A percentile compares a stretch with the other conserved stretches of the same genome.
Conservation (phyloP, 164 flowering plant genomes). For the Aristolochia fimbriata region DNA sequence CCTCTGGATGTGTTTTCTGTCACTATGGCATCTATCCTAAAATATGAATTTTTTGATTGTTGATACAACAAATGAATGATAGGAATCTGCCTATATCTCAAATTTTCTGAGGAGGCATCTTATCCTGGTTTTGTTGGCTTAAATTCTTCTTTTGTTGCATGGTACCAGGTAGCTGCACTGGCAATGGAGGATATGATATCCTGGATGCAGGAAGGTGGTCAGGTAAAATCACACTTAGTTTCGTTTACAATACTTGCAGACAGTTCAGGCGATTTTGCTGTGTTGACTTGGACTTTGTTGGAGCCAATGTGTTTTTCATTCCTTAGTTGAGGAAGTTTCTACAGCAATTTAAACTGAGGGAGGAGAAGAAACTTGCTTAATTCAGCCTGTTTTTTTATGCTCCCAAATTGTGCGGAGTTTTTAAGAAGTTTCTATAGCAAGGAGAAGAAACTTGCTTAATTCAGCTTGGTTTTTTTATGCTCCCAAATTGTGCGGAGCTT, state of each 20-base stretch:
- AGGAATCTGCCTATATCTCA: too few species aligned
- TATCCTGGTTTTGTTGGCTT: constrained; percentile 29
- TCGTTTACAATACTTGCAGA: background rate
- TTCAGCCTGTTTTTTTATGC: background rate
- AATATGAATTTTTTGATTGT: too few species aligned
- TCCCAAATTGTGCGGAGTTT: background rate
- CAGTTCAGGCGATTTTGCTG: background rate
- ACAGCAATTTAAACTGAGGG: background rate
- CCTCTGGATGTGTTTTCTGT: too few species aligned
- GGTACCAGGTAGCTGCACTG: constrained; percentile 91
- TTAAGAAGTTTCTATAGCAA: background rate
- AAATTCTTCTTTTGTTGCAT: constrained; percentile 45
- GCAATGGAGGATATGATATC: constrained; percentile 99
- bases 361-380: background rate
- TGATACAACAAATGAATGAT: too few species aligned
- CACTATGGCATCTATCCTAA: too few species aligned
- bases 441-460: background rate
- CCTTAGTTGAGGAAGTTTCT: too few species aligned
- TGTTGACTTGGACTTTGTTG: background rate
- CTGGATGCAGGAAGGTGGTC: constrained; percentile 99
- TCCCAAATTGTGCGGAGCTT: background rate
- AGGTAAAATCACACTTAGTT: constrained; percentile 31
- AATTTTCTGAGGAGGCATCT: background rate
- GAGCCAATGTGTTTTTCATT: too few species aligned
- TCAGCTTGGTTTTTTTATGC: background rate